These are phyloP conservation scores for Casuarina glauca DNA, from an alignment of 306 rosid species.

Conservation along the genomic window DNA sequence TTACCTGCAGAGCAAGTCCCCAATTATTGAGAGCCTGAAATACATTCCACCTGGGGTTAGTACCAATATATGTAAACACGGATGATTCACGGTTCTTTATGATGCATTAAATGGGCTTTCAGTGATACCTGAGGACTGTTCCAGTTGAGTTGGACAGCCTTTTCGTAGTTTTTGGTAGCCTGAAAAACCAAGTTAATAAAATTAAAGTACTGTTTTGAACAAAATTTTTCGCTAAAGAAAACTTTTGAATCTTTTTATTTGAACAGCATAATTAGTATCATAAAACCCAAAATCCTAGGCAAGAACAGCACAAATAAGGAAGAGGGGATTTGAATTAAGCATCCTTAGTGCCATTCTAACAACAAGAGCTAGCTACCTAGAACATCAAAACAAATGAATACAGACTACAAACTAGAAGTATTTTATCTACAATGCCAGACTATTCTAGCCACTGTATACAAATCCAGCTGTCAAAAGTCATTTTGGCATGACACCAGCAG, in stretches of 20 bases:
- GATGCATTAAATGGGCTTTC: background rate
- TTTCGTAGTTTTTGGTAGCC: slow-evolving; percentile 93
- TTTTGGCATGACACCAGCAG: slow-evolving; percentile 12
- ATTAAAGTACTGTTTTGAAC: slow-evolving; percentile 9
- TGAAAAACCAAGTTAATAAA: slow-evolving; percentile 40
- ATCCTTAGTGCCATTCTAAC: background rate
- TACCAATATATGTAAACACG: slow-evolving; percentile 6
- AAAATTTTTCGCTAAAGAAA: slow-evolving; percentile 5
- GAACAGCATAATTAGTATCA: background rate
- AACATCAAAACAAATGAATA: background rate
- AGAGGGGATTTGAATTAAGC: background rate
- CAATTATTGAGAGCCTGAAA: slow-evolving; percentile 98
- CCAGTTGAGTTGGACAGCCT: slow-evolving; percentile 97
- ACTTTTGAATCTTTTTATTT: background rate
- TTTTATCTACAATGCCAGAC: background rate
- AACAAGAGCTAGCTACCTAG: background rate
- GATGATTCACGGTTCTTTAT: background rate
- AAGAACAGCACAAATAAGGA: background rate
- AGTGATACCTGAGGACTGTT: slow-evolving; percentile 92
- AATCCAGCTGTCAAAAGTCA: slow-evolving; percentile 8
- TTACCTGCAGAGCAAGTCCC: slow-evolving; percentile 99
- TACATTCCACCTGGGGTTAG: slow-evolving; percentile 35
- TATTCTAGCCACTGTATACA: slow-evolving; percentile 12
- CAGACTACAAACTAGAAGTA: background rate
- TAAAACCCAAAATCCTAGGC: background rate